Conservation (phyloP, 1,139 yeast genomes). For the Fermentozyma sake region DNA sequence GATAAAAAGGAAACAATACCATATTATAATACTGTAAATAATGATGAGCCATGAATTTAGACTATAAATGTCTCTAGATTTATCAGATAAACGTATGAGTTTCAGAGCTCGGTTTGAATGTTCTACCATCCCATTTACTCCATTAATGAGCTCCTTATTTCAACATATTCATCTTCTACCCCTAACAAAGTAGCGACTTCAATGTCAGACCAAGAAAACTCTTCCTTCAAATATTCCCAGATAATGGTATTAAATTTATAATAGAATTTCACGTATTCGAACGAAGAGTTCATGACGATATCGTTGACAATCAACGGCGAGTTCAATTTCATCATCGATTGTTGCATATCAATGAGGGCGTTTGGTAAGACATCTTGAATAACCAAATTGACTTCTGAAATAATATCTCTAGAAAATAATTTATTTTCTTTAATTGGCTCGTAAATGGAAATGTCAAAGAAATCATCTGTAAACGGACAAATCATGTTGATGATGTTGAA, state of each 20-base stretch:
- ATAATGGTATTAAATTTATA: conserved; percentile 39
- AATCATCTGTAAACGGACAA: conserved; percentile 56
- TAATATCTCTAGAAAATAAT: conserved; percentile 42
- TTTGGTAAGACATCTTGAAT: conserved; percentile 53
- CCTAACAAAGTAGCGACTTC: conserved; percentile 68
- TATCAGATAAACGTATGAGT: too few species aligned
- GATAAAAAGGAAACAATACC: too few species aligned
- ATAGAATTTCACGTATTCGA: conserved; percentile 51
- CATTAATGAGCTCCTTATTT: conserved; percentile 5
- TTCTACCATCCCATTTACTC: too few species aligned
- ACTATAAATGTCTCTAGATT: too few species aligned
- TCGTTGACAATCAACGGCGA: conserved; percentile 61
- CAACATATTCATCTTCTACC: conserved; percentile 35
- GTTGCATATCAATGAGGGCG: conserved; percentile 60
- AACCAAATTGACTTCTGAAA: conserved; percentile 37
- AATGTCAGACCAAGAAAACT: conserved; percentile 48
- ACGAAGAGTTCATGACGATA: conserved; percentile 46
- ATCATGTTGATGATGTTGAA: conserved; percentile 66
- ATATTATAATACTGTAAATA: too few species aligned
- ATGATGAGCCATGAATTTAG: too few species aligned
- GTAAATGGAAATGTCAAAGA: conserved; percentile 52
- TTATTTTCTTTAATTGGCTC: conserved; percentile 63
- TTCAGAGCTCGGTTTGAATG: too few species aligned
- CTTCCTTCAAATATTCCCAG: conserved; percentile 35
- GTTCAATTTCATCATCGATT: conserved; percentile 50